Evolutionary conservation across 1,139 yeast species (phyloP).

Genomic region (Yamadazyma friedrichii): DNA sequence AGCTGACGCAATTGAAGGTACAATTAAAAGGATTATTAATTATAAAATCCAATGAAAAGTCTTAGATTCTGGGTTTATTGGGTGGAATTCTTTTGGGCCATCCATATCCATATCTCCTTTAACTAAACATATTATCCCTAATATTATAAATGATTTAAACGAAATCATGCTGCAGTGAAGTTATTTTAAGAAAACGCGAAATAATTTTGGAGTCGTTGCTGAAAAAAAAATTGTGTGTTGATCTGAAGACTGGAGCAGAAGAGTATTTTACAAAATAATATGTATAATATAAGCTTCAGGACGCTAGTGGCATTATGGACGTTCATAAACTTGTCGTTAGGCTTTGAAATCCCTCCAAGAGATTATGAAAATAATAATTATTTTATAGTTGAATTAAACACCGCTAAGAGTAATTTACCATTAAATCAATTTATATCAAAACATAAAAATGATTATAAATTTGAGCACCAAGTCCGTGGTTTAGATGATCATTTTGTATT

Average conservation of each 20-base stretch:
- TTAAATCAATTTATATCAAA: slow-evolving; percentile 29
- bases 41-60: slow-evolving; percentile 65
- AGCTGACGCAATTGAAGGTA: slow-evolving; percentile 56
- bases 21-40: slow-evolving; percentile 41
- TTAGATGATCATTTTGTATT: slow-evolving; percentile 62
- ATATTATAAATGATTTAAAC: not conserved
- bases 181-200: not conserved
- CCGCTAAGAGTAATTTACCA: slow-evolving; percentile 25
- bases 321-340: not conserved
- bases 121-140: not conserved
- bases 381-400: slow-evolving; percentile 57
- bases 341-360: slow-evolving; percentile 23
- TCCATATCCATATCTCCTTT: slow-evolving; percentile 30
- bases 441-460: slow-evolving; percentile 38
- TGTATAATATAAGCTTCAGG: slow-evolving; percentile 1
- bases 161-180: not conserved
- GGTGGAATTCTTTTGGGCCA: slow-evolving; percentile 41
- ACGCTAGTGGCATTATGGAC: not conserved
- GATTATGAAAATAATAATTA: slow-evolving; percentile 47
- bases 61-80: slow-evolving; percentile 49
- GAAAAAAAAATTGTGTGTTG: not conserved
- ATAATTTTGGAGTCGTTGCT: not conserved
- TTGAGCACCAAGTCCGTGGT: slow-evolving; percentile 61
- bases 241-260: not conserved
- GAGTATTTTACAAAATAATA: not conserved